Evolutionary conservation across 2,329 filamentous ascomycete species (phyloP).

Genomic region (Juglanconis oblonga): DNA sequence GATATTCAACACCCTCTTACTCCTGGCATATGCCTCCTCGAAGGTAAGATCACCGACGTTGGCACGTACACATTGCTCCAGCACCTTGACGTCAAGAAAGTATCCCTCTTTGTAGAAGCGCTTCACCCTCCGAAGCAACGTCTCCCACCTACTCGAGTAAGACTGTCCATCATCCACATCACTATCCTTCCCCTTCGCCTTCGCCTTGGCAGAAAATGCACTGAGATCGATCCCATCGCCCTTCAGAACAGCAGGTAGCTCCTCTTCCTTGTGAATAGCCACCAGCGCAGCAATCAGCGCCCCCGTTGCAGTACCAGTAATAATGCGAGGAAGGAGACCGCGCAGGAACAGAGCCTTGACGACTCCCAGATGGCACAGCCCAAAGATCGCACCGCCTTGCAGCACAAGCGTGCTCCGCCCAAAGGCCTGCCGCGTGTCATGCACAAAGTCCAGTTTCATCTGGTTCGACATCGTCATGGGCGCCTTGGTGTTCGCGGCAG

Average conservation of each 20-base stretch:
- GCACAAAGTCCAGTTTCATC: slow-evolving; percentile 75
- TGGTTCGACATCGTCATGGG: slow-evolving; percentile 25
- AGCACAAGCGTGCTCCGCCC: slow-evolving; percentile 81
- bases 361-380: slow-evolving; percentile 84
- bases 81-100: slow-evolving; percentile 75
- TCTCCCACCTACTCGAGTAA: slow-evolving; percentile 48
- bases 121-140: slow-evolving; percentile 61
- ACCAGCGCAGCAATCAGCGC: slow-evolving; percentile 87
- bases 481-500: slow-evolving; percentile 1
- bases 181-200: slow-evolving; percentile 25
- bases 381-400: slow-evolving; percentile 89
- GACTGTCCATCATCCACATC: slow-evolving; percentile 30
- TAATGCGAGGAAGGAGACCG: slow-evolving; percentile 81
- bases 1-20: slow-evolving; percentile 86
- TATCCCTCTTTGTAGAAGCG: slow-evolving; percentile 76
- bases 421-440: slow-evolving; percentile 85
- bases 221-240: slow-evolving; percentile 80
- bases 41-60: slow-evolving; percentile 91
- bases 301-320: slow-evolving; percentile 86
- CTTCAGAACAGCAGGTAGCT: slow-evolving; percentile 72
- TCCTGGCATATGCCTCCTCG: slow-evolving; percentile 83
- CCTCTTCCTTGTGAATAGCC: slow-evolving; percentile 81
- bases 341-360: slow-evolving; percentile 82
- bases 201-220: slow-evolving; percentile 58
- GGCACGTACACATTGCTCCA: slow-evolving; percentile 79